Base-by-base conservation (phyloP, 192 early-diverging fungal genomes). In the Coemansia sp. region DNA sequence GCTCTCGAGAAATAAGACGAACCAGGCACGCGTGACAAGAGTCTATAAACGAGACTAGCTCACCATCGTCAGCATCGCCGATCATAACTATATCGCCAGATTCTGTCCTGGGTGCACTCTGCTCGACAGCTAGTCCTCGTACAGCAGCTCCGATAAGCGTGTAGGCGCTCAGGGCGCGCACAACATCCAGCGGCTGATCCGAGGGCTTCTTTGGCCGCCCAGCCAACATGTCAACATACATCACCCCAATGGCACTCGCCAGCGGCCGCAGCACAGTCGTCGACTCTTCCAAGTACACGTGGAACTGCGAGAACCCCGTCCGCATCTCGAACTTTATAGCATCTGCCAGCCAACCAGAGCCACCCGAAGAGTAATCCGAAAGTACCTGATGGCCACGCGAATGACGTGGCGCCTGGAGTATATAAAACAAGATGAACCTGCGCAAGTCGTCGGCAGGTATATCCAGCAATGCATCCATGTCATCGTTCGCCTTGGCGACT, bases 281-380 rank as follows among this genome's bases (percentile, higher is more conserved):
- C 6, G 21, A 33, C 2, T 70, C 74, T n/a, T 70, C 74, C 10
- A 41, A 44, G 21, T 51, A 35, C 11, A 75, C 71, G 5, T 63
- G 33, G 10, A 82, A 77, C 27, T 40, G 64, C 3, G 79, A 82
- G 24, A 77, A 82, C 61, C 64, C 68, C 13, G 64, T 60, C 29
- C 62, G 79, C 79, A 82, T 77, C 53, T 82, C 79, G 51, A 74
- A 77, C 19, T 57, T 34, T 6, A 82, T 70, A 10, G 75, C 75
- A 1, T 41, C 45, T 13, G 68, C 59, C 33, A 82, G 62, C 79
- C 79, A 82, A 13, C n/a, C 56, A 24, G 35, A 11, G 10, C 16
- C 14, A 34, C 31, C 54, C 31, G 33, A 2, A 16, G 51, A 33
- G 24, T 31, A 14, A 10, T 34, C 33, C 10, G 31, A 14, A 6